These are phyloP conservation scores for Aspergillus sclerotiicarbonarius DNA, from an alignment of 495 filamentous ascomycete species.

Conservation along the genomic window DNA sequence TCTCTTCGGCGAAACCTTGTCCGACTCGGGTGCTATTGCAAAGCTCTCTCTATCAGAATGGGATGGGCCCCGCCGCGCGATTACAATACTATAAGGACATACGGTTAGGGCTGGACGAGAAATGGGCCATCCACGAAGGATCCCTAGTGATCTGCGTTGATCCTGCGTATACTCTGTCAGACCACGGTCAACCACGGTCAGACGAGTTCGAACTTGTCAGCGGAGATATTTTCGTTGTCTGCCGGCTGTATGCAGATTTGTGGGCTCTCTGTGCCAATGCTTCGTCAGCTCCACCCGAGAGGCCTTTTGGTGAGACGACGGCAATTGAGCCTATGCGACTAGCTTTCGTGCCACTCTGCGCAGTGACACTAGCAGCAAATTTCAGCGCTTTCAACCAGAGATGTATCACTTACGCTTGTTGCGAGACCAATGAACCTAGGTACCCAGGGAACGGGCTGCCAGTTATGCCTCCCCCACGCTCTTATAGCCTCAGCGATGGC, in stretches of 20 bases:
- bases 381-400: constrained; percentile 25
- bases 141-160: constrained; percentile 31
- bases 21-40: constrained; percentile 1
- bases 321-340: constrained; percentile 8
- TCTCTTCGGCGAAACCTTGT: not conserved
- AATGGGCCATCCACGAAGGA: constrained; percentile 31
- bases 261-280: constrained; percentile 34
- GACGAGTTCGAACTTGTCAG: constrained; percentile 29
- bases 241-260: constrained; percentile 30
- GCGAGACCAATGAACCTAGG: not conserved
- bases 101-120: constrained; percentile 21
- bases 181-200: constrained; percentile 8
- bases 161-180: constrained; percentile 23
- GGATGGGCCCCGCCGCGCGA: constrained; percentile 19
- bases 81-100: constrained; percentile 28
- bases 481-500: constrained; percentile 25
- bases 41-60: constrained; percentile 13
- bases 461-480: constrained; percentile 28
- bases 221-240: constrained; percentile 30
- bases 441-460: constrained; percentile 28
- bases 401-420: constrained; percentile 10
- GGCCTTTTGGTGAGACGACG: not conserved
- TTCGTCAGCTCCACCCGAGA: constrained; percentile 13
- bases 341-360: constrained; percentile 33
- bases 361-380: constrained; percentile 32